Evolutionary conservation across 2,329 filamentous ascomycete genomes (phyloP).

Genomic region (Ceratocystis alfenasii): DNA sequence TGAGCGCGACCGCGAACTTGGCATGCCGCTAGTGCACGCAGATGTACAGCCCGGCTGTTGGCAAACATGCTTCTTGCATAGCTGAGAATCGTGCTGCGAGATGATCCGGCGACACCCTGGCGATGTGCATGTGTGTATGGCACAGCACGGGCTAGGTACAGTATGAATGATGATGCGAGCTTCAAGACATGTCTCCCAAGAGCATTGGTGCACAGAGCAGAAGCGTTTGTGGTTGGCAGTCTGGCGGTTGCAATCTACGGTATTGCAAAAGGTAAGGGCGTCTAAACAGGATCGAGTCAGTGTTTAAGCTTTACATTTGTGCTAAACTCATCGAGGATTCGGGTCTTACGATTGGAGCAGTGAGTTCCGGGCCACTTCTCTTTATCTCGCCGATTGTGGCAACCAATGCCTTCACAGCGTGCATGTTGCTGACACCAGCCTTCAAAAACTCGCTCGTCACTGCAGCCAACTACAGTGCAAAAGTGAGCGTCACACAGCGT

Average conservation of each 20-base stretch:
- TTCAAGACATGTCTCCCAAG: background rate
- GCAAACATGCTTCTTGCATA: conserved; percentile 14
- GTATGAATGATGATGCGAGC: conserved; percentile 12
- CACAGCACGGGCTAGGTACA: background rate
- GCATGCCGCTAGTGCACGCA: background rate
- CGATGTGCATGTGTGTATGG: conserved; percentile 9
- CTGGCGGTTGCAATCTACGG: background rate
- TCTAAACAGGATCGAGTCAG: conserved; percentile 4
- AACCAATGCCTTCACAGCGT: conserved; percentile 23
- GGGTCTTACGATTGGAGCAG: conserved; percentile 12
- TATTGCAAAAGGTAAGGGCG: conserved; percentile 4
- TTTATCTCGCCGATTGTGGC: conserved; percentile 9
- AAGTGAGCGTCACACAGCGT: conserved; percentile 23
- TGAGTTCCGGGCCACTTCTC: background rate
- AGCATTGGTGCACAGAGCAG: conserved; percentile 12
- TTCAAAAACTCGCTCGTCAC: conserved; percentile 22
- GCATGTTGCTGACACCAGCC: conserved; percentile 23
- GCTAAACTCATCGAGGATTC: background rate
- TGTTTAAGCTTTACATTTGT: background rate
- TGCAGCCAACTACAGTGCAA: conserved; percentile 22
- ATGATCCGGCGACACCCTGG: conserved; percentile 2
- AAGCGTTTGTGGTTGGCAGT: background rate
- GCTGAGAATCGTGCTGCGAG: background rate
- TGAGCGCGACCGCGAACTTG: background rate
- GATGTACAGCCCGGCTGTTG: conserved; percentile 6